Conservation (phyloP, 2,329 filamentous ascomycete species). For the Penicillium sp. region DNA sequence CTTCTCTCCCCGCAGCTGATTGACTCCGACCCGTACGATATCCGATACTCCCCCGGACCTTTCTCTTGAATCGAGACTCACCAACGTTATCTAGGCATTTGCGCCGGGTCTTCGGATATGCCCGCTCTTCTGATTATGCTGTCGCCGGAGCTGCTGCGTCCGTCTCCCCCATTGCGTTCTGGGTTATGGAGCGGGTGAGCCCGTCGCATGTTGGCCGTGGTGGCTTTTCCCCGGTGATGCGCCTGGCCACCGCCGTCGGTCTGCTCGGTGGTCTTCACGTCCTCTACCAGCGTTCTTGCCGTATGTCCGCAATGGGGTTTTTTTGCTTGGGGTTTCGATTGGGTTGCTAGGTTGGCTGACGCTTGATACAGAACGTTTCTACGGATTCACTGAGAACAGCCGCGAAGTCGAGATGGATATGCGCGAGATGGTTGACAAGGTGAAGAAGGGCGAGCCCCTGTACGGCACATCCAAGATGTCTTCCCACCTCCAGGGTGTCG, state of each 20-base stretch:
- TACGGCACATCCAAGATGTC: slow-evolving; percentile 80
- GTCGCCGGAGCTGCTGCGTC: slow-evolving; percentile 68
- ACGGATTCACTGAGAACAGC: slow-evolving; percentile 89
- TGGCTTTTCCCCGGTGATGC: slow-evolving; percentile 80
- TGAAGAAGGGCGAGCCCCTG: slow-evolving; percentile 86
- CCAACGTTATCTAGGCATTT: slow-evolving; percentile 67
- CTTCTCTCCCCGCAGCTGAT: slow-evolving; percentile 69
- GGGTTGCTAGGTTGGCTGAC: slow-evolving; percentile 9
- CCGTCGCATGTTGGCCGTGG: slow-evolving; percentile 83
- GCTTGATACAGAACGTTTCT: slow-evolving; percentile 74
- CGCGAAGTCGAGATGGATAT: slow-evolving; percentile 95
- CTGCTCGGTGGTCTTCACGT: slow-evolving; percentile 77
- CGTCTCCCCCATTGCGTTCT: slow-evolving; percentile 72
- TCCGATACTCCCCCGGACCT: slow-evolving; percentile 17
- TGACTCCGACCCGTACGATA: slow-evolving; percentile 92
- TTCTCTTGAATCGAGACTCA: slow-evolving; percentile 31
- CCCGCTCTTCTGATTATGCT: slow-evolving; percentile 79
- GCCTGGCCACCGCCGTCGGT: slow-evolving; percentile 72
- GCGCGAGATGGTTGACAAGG: slow-evolving; percentile 95
- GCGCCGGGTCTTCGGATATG: slow-evolving; percentile 85
- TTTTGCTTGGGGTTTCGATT: background rate
- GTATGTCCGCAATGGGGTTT: slow-evolving; percentile 59
- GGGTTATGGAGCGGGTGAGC: slow-evolving; percentile 77
- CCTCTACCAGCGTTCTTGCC: slow-evolving; percentile 78
- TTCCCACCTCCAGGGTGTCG: slow-evolving; percentile 91